Base-by-base conservation (phyloP, 768 basidiomycete species). In the Mycena capillaripes region DNA sequence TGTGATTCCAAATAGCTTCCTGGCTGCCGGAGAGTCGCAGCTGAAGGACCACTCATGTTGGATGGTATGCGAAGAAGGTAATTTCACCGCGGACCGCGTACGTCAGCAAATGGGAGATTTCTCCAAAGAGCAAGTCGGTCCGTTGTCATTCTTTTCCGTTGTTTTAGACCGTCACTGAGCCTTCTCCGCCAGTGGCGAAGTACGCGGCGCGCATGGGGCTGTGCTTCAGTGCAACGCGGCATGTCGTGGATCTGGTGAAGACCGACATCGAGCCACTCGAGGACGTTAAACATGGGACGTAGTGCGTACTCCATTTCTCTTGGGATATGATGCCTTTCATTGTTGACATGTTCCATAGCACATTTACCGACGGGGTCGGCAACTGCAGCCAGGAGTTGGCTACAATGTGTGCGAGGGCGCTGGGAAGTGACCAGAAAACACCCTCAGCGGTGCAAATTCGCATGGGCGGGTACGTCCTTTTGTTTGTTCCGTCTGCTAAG, bases 31-130 rank as follows among this genome's bases (percentile, higher is more conserved):
- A 0, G 75, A 76, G 38, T 76, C 75, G 23, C 72, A 74, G 57
- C 30, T 76, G 8, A 76, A 76, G 36, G 75, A 76, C 25, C 75
- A 71, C 44, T 76, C 75, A 1, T 76, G 72, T 62, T 76, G 75
- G 75, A 76, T 76, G 75, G 62, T 76, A 0, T 73, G 66, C 23
- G 75, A 76, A 23, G 64, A 69, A 5, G 66, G 60, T 21, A 66
- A 69, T 9, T 76, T 76, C 25, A 76, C 75, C 5, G 75, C 75
- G 17, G 50, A 76, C 7, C 69, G 65, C 34, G 69, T 76, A 12
- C 59, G 75, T 11, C 32, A 36, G 34, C 53, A 68, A 56, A 76
- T 76, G 75, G 75, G 75, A 0, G 75, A 76, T 52, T 76, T 76
- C 25, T 68, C 65, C 0, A 11, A 11, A 14, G 72, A 73, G 23